Evolutionary conservation across 1,284 basidiomycete genomes (phyloP).

Genomic region (Pyrrhoderma noxium): DNA sequence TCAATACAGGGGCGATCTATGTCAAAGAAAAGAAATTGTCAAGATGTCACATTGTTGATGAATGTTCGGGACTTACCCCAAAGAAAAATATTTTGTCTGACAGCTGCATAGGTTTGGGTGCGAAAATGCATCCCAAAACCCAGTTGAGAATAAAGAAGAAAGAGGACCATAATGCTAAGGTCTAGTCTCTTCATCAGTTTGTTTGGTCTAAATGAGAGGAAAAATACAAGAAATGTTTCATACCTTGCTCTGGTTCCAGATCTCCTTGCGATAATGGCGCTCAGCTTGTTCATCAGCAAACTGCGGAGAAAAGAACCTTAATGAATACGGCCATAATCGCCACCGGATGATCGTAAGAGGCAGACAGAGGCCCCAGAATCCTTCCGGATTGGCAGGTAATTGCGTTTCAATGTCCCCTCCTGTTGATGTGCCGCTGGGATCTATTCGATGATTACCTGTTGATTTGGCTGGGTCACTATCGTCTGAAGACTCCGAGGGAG

Average conservation of each 20-base stretch:
- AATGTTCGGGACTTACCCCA: conserved; percentile 28
- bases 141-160: conserved; percentile 66
- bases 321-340: conserved; percentile 33
- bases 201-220: conserved; percentile 1
- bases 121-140: conserved; percentile 51
- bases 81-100: conserved; percentile 59
- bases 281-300: conserved; percentile 57
- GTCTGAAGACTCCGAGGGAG: conserved; percentile 44
- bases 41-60: conserved; percentile 22
- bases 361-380: conserved; percentile 26
- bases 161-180: conserved; percentile 56
- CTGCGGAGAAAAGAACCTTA: conserved; percentile 46
- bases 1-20: conserved; percentile 36
- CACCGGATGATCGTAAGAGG: conserved; percentile 32
- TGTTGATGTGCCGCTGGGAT: conserved; percentile 22
- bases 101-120: conserved; percentile 37
- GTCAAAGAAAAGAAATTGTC: conserved; percentile 28
- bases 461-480: conserved; percentile 37
- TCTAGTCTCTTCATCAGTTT: conserved; percentile 26
- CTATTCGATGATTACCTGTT: conserved; percentile 27
- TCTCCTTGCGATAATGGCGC: conserved; percentile 45
- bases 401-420: conserved; percentile 31
- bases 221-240: not conserved
- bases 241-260: conserved; percentile 46
- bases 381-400: conserved; percentile 22